A percentile compares a stretch with the other conserved stretches of the same genome.
Evolutionary conservation across 176 grass and related monocot species (phyloP).

Genomic region (Saccharum officinarum): DNA sequence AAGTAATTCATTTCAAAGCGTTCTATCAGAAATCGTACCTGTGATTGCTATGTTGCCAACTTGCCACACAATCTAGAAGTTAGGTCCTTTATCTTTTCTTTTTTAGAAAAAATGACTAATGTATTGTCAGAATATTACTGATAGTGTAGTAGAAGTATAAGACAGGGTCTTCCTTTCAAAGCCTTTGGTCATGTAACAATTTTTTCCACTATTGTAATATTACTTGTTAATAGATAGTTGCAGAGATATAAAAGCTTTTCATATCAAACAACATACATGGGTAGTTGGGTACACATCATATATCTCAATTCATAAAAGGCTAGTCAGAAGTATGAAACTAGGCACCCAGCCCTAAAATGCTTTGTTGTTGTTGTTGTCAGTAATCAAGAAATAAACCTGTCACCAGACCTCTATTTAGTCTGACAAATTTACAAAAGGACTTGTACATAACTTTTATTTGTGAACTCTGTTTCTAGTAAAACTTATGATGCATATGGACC

Average conservation of each 20-base stretch:
- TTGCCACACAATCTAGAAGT: neutral
- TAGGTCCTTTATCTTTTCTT: neutral
- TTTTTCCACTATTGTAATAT: neutral
- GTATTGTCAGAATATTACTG: neutral
- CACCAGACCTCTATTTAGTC: neutral
- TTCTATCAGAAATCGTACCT: neutral
- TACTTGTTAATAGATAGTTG: neutral
- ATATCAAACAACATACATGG: neutral
- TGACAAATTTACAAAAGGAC: neutral
- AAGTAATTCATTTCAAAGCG: neutral
- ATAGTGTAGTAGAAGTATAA: neutral
- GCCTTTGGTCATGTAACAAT: neutral
- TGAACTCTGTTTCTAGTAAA: neutral
- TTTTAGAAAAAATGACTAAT: neutral
- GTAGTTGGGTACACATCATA: neutral
- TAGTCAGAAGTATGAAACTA: neutral
- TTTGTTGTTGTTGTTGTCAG: neutral
- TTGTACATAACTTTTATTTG: neutral
- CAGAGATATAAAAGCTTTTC: neutral
- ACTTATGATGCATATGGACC: neutral
- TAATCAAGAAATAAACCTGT: neutral
- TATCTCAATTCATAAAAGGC: neutral
- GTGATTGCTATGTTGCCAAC: neutral
- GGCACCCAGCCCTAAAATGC: neutral
- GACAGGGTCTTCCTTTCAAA: neutral